phyloP scores from a whole-genome alignment of 2,329 filamentous ascomycete species.

The Thielaviopsis ethacetica region DNA sequence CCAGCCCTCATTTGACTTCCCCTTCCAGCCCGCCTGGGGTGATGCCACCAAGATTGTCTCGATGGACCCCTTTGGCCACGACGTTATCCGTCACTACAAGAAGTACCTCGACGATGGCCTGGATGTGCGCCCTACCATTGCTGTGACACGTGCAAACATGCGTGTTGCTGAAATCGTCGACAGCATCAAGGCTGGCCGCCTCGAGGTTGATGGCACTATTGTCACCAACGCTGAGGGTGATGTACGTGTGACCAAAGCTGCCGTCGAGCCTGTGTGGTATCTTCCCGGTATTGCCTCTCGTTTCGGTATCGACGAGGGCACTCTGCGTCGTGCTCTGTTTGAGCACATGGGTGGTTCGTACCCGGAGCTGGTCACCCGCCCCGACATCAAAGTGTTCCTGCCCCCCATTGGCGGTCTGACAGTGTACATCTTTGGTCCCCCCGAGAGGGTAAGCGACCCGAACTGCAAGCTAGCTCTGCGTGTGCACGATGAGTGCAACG shows the following conservation, averaged over 20 bases:
- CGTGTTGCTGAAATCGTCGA: conserved; percentile 82
- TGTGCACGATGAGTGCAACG: conserved; percentile 76
- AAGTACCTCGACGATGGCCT: conserved; percentile 4
- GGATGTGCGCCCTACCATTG: conserved; percentile 75
- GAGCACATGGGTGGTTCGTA: conserved; percentile 94
- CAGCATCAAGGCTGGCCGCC: conserved; percentile 62
- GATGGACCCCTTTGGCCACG: conserved; percentile 89
- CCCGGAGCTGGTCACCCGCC: conserved; percentile 86
- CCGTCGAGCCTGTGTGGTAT: conserved; percentile 89
- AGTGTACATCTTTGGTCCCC: conserved; percentile 93
- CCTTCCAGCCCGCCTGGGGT: conserved; percentile 77
- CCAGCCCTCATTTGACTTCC: conserved; percentile 78
- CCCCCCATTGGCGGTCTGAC: conserved; percentile 89
- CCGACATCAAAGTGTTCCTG: conserved; percentile 88
- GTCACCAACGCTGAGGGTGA: conserved; percentile 77
- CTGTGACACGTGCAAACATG: conserved; percentile 87
- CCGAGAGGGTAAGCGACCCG: conserved; percentile 81
- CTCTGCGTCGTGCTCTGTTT: conserved; percentile 71
- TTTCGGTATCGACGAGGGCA: conserved; percentile 87
- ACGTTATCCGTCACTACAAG: conserved; percentile 14
- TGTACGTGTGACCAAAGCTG: conserved; percentile 87
- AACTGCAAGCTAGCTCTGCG: conserved; percentile 66
- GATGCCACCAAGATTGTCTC: conserved; percentile 90
- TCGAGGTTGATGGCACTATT: conserved; percentile 72
- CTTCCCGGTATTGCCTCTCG: conserved; percentile 75